A percentile compares a stretch with the other conserved stretches of the same genome.
These are phyloP conservation scores for Loxodes magnus DNA, from an alignment of 73 alveolate genomes.

Conservation along the genomic window DNA sequence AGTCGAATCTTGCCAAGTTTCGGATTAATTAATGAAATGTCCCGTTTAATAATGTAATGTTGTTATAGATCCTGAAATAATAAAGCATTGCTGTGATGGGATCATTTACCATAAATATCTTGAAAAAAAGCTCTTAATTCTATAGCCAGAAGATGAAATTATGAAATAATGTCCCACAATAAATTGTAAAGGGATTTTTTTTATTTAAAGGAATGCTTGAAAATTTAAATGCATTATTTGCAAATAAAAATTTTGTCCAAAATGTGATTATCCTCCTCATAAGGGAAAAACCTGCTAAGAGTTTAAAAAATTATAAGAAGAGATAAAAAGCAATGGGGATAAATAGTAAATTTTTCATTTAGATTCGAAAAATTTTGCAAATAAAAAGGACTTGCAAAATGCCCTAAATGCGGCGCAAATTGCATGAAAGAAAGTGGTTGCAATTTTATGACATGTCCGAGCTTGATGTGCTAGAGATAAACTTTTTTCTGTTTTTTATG, in stretches of 20 bases:
- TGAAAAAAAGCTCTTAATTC: conserved; percentile 3
- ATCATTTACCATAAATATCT: conserved; percentile 5
- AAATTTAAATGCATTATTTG: conserved; percentile 3
- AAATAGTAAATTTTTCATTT: too few species aligned
- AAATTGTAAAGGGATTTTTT: conserved; percentile 8
- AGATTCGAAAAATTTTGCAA: not conserved
- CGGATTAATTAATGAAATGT: conserved; percentile 3
- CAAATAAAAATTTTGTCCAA: not conserved
- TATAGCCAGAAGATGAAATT: not conserved
- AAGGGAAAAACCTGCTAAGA: conserved; percentile 4
- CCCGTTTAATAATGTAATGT: conserved; percentile 3
- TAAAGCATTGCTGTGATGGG: too few species aligned
- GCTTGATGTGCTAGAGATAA: not conserved
- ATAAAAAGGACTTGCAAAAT: conserved; percentile 1
- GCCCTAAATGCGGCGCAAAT: conserved; percentile 14
- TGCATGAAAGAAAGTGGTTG: conserved; percentile 5
- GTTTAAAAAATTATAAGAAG: not conserved
- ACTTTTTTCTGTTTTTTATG: conserved; percentile 13
- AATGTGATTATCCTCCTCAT: conserved; percentile 1
- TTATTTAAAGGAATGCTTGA: not conserved
- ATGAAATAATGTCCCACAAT: conserved; percentile 1
- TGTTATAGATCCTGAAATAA: conserved; percentile 1
- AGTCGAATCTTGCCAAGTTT: conserved; percentile 7
- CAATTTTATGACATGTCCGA: conserved; percentile 5
- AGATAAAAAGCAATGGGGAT: not conserved